Base-by-base conservation (phyloP, 2,329 filamentous ascomycete species). In the Pyrenochaeta sp. region DNA sequence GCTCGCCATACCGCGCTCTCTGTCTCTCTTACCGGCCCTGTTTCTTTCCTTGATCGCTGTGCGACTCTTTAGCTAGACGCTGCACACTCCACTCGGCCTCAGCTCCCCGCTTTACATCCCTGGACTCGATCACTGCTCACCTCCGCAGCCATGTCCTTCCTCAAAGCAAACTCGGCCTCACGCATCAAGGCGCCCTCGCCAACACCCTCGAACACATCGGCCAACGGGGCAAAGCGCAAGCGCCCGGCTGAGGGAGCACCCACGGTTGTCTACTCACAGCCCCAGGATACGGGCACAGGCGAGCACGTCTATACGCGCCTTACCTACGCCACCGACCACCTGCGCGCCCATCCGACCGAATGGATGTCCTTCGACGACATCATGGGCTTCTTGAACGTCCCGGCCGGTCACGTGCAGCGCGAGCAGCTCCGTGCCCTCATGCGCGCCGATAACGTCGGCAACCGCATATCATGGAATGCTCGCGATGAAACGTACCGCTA, bases 231-330 rank as follows among this genome's bases (percentile, higher is more conserved):
- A 15, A 87, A 88, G 68, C 80, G 82, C 59, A 91, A 91, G 72
- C 85, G 88, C 8, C 84, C 87, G 48, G 58, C 56, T n/a, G 72
- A 72, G 34, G 85, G 68, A 34, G 60, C 57, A 15, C 85, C 51
- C 49, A 80, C 83, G 7, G 81, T 84, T 12, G 82, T 85, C 39
- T 94, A 89, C 79, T 93, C 91, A 54, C 91, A 93, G 79, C 91
- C 91, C 22, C 85, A 86, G 64, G 88, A 90, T 71, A 91, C 88
- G 15, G 90, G 89, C 72, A 91, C 89, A 51, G 92, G 93, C 66
- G 85, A 85, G 59, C 90, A 94, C 77, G 88, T 95, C 76, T 89
- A 92, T 82, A 96, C 93, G 12, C 91, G 96, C 77, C 89, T 97
- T 74, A 87, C 90, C 56, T 97, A 93, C 79, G 92, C 92, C 22